Conservation (phyloP, 2,329 filamentous ascomycete species). For the Cladophialophora immunda region DNA sequence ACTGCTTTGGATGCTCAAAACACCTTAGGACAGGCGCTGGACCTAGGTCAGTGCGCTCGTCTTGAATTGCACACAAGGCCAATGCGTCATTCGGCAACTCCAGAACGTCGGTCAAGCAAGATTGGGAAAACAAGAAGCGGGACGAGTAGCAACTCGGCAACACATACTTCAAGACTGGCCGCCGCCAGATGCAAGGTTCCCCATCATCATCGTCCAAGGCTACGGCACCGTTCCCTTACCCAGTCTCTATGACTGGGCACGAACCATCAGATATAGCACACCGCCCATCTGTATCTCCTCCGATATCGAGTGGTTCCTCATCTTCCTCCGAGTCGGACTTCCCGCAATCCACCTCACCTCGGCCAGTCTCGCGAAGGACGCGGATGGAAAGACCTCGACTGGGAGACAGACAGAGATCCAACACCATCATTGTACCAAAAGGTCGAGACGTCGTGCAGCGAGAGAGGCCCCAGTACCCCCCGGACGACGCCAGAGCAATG, state of each 20-base stretch:
- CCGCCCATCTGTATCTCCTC: conserved; percentile 34
- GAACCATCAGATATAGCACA: conserved; percentile 13
- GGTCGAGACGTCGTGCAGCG: conserved; percentile 78
- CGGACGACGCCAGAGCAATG: conserved; percentile 92
- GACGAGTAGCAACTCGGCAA: conserved; percentile 1
- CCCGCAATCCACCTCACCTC: conserved; percentile 55
- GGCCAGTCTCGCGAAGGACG: conserved; percentile 60
- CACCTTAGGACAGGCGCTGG: conserved; percentile 23
- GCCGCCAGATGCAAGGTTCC: conserved; percentile 25
- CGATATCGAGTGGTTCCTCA: conserved; percentile 48
- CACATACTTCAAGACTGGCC: background rate
- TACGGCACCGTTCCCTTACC: conserved; percentile 30
- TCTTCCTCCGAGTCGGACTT: conserved; percentile 59
- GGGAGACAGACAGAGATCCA: conserved; percentile 78
- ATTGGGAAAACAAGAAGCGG: conserved; percentile 29
- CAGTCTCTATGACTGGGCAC: conserved; percentile 29
- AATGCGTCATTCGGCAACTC: conserved; percentile 34
- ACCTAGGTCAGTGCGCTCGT: conserved; percentile 28
- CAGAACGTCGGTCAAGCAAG: conserved; percentile 25
- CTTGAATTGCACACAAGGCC: conserved; percentile 20
- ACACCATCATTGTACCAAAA: conserved; percentile 81
- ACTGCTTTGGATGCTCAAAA: conserved; percentile 25
- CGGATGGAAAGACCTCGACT: conserved; percentile 70
- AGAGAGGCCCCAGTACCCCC: conserved; percentile 77
- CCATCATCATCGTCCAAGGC: conserved; percentile 31